Base-by-base conservation (phyloP, 176 grass and related monocot genomes). In the Aegilops sharonensis region DNA sequence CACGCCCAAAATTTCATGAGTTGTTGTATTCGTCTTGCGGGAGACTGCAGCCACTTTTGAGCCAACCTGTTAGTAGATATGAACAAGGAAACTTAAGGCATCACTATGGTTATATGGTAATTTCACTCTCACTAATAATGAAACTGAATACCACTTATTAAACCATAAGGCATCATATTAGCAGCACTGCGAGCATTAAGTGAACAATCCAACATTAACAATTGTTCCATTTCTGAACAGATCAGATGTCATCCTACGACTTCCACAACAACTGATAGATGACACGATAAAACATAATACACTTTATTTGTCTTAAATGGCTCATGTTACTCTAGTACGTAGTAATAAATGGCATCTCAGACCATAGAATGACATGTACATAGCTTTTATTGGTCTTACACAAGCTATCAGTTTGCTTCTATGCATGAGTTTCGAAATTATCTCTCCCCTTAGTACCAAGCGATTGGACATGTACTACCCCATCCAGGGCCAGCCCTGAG, bases 11-110 rank as follows among this genome's bases (percentile, higher is more conserved):
- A 94, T 84, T 88, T 98, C 96, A 67, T 94, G 96, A 61, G 92
- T 95, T 18, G 96, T 98, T 82, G 96, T 98, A 88, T 98, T 98
- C 74, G 96, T 98, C 87, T 98, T 98, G 81, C 93, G 86, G 78
- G 96, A 98, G 30, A 98, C 96, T 57, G 96, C 96, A 66, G 96
- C 75, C 54, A 98, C 96, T 88, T 98, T 98, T 85, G 88, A 89
- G 81, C 91, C 96, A 61, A 95, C 96, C 96, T 95, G 88, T 72
- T 78, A 84, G 27, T 4, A 79, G 56, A 80, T 81, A 84, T 14
- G 8, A 81, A 60, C 7, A 77, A 64, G 36, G 18, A 4, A 81
- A 81, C 80, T 80, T 80, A 15, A 87, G 27, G 0, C 20, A 32
- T 66, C 67, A 75, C 40, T 78, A 64, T 20, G 9, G 14, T 25